Conservation (phyloP, 2,329 filamentous ascomycete genomes). For the Ophiostoma populinum region DNA sequence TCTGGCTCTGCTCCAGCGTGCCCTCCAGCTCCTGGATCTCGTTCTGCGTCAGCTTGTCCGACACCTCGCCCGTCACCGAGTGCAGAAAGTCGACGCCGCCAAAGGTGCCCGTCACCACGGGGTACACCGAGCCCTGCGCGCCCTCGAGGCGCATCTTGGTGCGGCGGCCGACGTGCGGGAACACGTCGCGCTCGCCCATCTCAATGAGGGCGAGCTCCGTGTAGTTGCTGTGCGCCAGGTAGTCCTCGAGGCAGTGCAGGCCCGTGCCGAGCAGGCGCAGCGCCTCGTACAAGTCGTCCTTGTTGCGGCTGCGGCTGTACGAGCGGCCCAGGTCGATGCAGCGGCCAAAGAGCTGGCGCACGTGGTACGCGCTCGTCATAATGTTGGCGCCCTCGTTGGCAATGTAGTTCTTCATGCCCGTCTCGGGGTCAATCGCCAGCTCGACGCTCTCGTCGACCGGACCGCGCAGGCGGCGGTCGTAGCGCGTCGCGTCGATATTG, state of each 20-base stretch:
- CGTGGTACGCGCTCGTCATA: constrained; percentile 63
- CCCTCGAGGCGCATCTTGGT: constrained; percentile 56
- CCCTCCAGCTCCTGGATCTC: constrained; percentile 80
- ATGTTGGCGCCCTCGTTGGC: constrained; percentile 65
- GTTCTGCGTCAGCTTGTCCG: constrained; percentile 79
- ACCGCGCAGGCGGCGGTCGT: constrained; percentile 64
- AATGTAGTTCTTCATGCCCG: constrained; percentile 86
- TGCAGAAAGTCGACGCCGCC: constrained; percentile 89
- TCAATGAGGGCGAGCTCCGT: constrained; percentile 76
- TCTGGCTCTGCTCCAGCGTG: constrained; percentile 49
- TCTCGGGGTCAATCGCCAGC: constrained; percentile 57
- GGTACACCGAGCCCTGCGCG: constrained; percentile 51
- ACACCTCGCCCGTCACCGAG: constrained; percentile 62
- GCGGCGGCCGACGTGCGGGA: constrained; percentile 68
- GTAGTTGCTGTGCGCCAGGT: constrained; percentile 87
- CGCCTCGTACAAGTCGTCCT: constrained; percentile 73
- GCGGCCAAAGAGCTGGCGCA: constrained; percentile 53
- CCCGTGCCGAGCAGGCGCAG: constrained; percentile 75
- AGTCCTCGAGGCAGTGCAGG: constrained; percentile 80
- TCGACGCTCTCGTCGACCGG: constrained; percentile 66
- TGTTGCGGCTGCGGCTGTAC: constrained; percentile 47
- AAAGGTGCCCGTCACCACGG: constrained; percentile 79
- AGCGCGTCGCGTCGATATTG: constrained; percentile 68
- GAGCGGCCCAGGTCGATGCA: constrained; percentile 67
- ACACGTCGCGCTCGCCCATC: constrained; percentile 62